Base-by-base conservation (phyloP, 2,329 filamentous ascomycete genomes). In the Seiridium unicorne region DNA sequence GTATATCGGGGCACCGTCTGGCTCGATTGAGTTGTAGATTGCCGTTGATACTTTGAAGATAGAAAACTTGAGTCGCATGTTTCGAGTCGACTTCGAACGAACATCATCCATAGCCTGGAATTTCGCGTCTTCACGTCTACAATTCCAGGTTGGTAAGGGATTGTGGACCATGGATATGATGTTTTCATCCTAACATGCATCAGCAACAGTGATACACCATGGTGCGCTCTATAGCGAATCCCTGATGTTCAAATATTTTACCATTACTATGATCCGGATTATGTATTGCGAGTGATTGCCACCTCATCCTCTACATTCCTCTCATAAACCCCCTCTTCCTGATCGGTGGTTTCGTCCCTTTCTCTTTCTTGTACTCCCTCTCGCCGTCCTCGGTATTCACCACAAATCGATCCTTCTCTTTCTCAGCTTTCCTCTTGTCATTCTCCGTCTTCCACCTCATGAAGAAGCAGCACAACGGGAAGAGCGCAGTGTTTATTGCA, bases 401-500 rank as follows among this genome's bases (percentile, higher is more conserved):
- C 1, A 70, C 63, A 47, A 69, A 74, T 3, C 66, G 64, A 35
- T 71, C 69, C 44, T 65, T 69, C 3, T 62, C 60, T 44, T 51
- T 64, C 56, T 72, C 67, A 1, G 63, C 68, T n/a, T 42, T 57
- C 11, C 69, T 66, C 61, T 67, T 62, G n/a, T 66, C 68, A 8
- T 62, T 63, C 65, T 74, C 71, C 31, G 60, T 72, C 64, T 75
- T 77, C 77, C 77, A 79, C 11, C 74, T 66, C 75, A 78, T 75
- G 47, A 77, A 70, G 51, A 74, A 75, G 62, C 74, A 78, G 58
- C 74, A 76, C 2, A 84, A 63, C 0, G 83, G 84, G 66, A 86
- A 88, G 6, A 88, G 61, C 0, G 69, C 66, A 0, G 81, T 80
- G 60, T 84, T 84, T 3, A 86, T 70, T 0, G 75, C 82, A 1